Base-by-base conservation (phyloP, 108 stramenopile species). In the Skeletonema grethae region DNA sequence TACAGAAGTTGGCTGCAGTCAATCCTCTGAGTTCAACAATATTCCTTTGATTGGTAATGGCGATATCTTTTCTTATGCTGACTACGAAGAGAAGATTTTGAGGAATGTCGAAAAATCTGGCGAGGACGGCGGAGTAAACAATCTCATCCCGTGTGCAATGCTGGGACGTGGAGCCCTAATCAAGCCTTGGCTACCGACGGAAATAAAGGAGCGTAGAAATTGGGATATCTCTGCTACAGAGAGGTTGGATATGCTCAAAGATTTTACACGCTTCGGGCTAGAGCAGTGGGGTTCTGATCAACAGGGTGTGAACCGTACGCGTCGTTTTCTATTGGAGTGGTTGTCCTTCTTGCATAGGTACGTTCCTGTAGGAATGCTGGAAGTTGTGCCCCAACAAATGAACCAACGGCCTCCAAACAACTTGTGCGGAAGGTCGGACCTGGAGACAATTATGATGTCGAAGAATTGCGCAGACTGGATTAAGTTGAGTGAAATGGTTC, bases 251-350 rank as follows among this genome's bases (percentile, higher is more conserved):
- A 97, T 98, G 61, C 67, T 96, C 29, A 95, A 96, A 73, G 87
- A 95, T 34, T 99, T 97, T 72, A 87, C 86, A 15, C 85, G 83
- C 30, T 97, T 90, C 73, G 99, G 99, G 15, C 69, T 99, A 39
- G 98, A 98, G 63, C 96, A 99, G 77, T 99, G 98, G 98, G 99
- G 99, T 5, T 82, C 85, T 43, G 99, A 99, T 63, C 89, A 96
- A 65, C 87, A 95, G 71, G 99, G 99, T 8, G 94, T 99, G 68
- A 91, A 96, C 70, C 90, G 83, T 53, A 97, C 97, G 20, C 82
- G 99, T 2, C 86, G 99, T 0, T 99, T 99, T 66, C 76, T 99
- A 30, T 76, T 99, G 76, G 99, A 99, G 75, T 99, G 97, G 97
- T 76, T 99, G 28, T 96, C 95, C 5, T 99, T 99, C 65, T 82